Base-by-base conservation (phyloP, 495 filamentous ascomycete species). In the Xylaria nigripes region DNA sequence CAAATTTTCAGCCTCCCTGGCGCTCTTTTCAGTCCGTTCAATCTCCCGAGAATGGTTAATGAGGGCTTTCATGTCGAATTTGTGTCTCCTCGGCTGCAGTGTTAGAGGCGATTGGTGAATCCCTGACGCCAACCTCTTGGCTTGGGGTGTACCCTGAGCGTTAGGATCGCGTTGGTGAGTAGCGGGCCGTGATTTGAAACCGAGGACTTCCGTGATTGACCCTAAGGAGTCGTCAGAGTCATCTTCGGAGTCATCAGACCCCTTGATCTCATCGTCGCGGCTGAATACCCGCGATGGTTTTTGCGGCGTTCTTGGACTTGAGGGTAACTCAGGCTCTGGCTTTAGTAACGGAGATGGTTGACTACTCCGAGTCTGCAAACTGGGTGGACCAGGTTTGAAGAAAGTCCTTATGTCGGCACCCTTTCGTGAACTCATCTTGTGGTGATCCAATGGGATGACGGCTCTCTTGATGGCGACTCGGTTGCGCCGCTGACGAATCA, bases 171-270 rank as follows among this genome's bases (percentile, higher is more conserved):
- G 54, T 30, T 43, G 34, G 9, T 64, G 52, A 46, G 49, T 60
- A 45, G 56, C 51, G 36, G 55, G 58, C 13, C 50, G 61, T 19
- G 43, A 29, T 46, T 61, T 64, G 18, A 48, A 58, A 13, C 60
- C 46, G 6, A 64, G 52, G 36, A 61, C 59, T 3, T 54, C 53
- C 12, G 59, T 58, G 42, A 67, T 62, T 7, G 64, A 67, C 36
- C 63, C 61, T 15, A 67, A 52, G 23, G 57, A 59, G 49, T 58
- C 66, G 50, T 82, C 74, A 0, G 81, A 83, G 54, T 81, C 81
- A 1, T 70, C 73, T 9, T 80, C 81, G 23, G 88, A 86, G 49
- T 83, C 83, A 60, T 90, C 87, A 0, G 87, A 91, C 52, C 72
- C 77, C 40, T 74, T 77, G 48, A 89, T 84, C 25, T 86, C 78